These are phyloP conservation scores for Plantago elongata DNA, from an alignment of 257 asterid species.

Conservation along the genomic window DNA sequence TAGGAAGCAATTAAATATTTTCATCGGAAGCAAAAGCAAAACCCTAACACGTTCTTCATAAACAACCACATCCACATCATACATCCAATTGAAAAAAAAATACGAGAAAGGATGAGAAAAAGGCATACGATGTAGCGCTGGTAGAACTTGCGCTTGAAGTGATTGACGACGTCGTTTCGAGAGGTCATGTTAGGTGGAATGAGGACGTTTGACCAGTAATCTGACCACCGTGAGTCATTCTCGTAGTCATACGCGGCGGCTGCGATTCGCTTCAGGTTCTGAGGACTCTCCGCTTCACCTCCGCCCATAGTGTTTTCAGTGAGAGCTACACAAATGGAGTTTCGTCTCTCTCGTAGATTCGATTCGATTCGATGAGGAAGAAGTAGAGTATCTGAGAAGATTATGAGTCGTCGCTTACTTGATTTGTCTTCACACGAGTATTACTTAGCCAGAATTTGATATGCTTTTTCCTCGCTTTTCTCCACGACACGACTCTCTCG, in stretches of 20 bases:
- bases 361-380: too few species aligned
- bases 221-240: constrained; percentile 80
- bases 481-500: too few species aligned
- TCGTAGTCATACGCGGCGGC: constrained; percentile 91
- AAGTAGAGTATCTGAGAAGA: too few species aligned
- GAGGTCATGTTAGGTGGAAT: constrained; percentile 87
- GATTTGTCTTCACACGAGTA: too few species aligned
- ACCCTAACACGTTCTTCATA: too few species aligned
- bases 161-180: constrained; percentile 71
- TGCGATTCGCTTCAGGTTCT: constrained; percentile 71
- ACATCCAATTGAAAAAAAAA: constrained; percentile 5
- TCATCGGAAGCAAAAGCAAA: too few species aligned
- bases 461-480: too few species aligned
- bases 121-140: constrained; percentile 70
- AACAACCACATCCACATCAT: not conserved
- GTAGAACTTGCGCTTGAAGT: constrained; percentile 93
- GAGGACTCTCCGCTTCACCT: constrained; percentile 68
- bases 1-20: too few species aligned
- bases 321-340: too few species aligned
- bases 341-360: too few species aligned
- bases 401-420: too few species aligned
- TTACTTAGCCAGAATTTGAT: too few species aligned
- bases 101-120: not conserved
- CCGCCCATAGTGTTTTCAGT: constrained; percentile 44
- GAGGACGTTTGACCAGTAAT: constrained; percentile 88